A percentile compares a stretch with the other conserved stretches of the same genome.
Evolutionary conservation across 129 eudicot genomes (phyloP).

Genomic region (Lactuca sativa): DNA sequence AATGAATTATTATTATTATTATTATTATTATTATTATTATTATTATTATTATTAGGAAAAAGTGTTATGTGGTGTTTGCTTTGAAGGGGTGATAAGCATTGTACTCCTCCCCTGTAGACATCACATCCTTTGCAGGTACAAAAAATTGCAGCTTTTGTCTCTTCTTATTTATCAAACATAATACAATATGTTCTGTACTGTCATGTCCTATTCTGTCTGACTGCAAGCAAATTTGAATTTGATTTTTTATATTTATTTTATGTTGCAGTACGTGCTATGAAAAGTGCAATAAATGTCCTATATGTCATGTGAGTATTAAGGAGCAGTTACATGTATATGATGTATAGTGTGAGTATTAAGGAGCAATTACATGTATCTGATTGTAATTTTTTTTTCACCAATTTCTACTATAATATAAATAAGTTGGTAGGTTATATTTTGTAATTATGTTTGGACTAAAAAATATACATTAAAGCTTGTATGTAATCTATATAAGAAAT

Average conservation of each 20-base stretch:
- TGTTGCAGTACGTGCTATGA: conserved; percentile 63
- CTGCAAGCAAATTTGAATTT: too few relatives aligned
- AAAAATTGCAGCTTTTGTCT: background rate
- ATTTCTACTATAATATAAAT: too few relatives aligned
- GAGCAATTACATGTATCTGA: too few relatives aligned
- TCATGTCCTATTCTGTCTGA: background rate
- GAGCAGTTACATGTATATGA: conserved; percentile 67
- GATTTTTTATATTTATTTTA: background rate
- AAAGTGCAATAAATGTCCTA: conserved; percentile 85
- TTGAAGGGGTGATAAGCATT: conserved; percentile 71
- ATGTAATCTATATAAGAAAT: too few relatives aligned
- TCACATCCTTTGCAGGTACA: conserved; percentile 81
- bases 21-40: too few relatives aligned
- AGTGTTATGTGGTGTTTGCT: conserved; percentile 83
- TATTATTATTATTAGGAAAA: conserved; percentile 73
- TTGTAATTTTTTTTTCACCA: too few relatives aligned
- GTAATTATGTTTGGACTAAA: too few relatives aligned
- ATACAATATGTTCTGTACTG: background rate
- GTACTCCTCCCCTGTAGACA: conserved; percentile 92
- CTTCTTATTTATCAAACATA: background rate
- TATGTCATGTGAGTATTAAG: conserved; percentile 69
- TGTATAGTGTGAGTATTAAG: conserved; percentile 45
- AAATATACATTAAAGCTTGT: too few relatives aligned
- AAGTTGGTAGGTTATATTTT: too few relatives aligned
- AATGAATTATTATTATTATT: too few relatives aligned